Conservation (phyloP, 2,329 filamentous ascomycete species). For the Pestalotiopsis sp. region DNA sequence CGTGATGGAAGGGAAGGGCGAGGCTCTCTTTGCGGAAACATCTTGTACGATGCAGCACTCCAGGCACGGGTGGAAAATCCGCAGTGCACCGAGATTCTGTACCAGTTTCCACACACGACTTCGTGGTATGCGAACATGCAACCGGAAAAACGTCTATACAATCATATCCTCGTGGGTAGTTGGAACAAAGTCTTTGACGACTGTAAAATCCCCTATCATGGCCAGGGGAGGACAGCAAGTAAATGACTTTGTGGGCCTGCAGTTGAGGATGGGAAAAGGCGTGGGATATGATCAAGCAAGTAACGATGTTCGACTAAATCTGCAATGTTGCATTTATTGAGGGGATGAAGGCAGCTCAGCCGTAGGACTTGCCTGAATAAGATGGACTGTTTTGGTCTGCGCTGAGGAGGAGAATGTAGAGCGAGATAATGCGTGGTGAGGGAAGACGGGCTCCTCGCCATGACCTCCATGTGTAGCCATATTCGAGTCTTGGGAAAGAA, state of each 20-base stretch:
- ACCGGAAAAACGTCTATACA: constrained; percentile 49
- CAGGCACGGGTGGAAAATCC: constrained; percentile 20
- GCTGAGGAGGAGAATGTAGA: too few species aligned
- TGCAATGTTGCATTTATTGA: too few species aligned
- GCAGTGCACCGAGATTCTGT: constrained; percentile 33
- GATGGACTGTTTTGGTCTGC: too few species aligned
- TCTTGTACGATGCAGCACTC: constrained; percentile 42
- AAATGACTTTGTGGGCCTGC: neutral
- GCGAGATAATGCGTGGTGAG: too few species aligned
- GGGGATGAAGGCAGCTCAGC: too few species aligned
- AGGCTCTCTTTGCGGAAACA: constrained; percentile 43
- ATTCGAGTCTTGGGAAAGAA: too few species aligned
- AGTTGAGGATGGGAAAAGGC: neutral
- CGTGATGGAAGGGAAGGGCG: constrained; percentile 19
- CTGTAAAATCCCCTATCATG: neutral
- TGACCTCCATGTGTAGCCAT: too few species aligned
- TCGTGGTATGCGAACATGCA: constrained; percentile 55
- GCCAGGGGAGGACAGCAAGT: neutral
- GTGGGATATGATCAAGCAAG: too few species aligned
- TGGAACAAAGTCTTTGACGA: constrained; percentile 45
- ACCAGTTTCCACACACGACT: constrained; percentile 48
- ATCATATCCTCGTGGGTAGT: constrained; percentile 48
- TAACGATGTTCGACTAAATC: neutral
- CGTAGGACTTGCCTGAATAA: too few species aligned
- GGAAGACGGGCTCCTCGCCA: too few species aligned